Conservation (phyloP, 73 alveolate genomes). For the Urostyla sp. region DNA sequence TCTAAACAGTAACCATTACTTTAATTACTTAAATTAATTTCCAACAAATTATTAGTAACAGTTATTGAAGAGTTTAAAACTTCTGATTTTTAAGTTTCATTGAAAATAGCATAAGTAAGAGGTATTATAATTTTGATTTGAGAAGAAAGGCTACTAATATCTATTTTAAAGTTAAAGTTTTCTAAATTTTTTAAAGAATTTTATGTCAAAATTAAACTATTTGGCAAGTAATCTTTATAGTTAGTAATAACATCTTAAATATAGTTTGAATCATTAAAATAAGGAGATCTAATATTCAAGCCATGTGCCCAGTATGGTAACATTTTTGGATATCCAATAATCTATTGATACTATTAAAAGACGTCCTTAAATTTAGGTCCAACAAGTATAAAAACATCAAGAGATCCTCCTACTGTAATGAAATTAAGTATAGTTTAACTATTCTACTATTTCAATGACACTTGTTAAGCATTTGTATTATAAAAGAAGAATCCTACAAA, state of each 20-base stretch:
- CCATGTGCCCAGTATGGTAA: constrained; percentile 83
- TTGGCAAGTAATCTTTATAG: neutral
- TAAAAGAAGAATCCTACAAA: constrained; percentile 10
- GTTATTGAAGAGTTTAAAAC: neutral
- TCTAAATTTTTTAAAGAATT: neutral
- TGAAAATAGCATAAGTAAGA: neutral
- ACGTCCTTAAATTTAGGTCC: constrained; percentile 60
- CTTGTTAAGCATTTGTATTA: neutral
- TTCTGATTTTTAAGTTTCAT: neutral
- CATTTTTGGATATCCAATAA: constrained; percentile 72
- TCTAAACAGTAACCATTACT: constrained; percentile 16
- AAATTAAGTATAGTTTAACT: neutral
- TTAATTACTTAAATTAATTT: too few species aligned
- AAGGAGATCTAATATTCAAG: constrained; percentile 1
- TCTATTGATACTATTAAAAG: constrained; percentile 54
- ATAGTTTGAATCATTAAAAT: neutral
- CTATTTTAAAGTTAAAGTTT: neutral
- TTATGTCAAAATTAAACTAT: neutral
- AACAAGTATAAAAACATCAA: constrained; percentile 63
- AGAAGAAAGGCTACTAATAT: constrained; percentile 5
- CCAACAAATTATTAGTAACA: neutral
- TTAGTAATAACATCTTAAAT: neutral
- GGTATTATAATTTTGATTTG: neutral
- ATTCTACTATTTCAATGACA: neutral
- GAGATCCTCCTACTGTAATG: constrained; percentile 62